Evolutionary conservation across 805 yeast species (phyloP).

Genomic region (Candida parachauliodes): DNA sequence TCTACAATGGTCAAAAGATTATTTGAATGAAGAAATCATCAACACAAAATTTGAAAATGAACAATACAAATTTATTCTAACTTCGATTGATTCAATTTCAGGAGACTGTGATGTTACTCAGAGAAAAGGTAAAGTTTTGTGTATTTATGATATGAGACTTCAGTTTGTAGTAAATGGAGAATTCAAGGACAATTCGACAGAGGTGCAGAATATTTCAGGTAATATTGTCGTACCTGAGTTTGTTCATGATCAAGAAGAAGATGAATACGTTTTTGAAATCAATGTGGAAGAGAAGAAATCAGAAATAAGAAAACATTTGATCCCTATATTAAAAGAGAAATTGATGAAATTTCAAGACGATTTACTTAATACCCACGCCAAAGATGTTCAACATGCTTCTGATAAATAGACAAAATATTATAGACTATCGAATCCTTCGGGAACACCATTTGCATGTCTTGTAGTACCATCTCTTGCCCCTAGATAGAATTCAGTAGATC

Average conservation of each 20-base stretch:
- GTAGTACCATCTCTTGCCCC: conserved; percentile 51
- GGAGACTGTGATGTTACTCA: conserved; percentile 86
- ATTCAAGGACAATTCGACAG: conserved; percentile 27
- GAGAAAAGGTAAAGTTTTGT: conserved; percentile 75
- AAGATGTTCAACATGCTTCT: conserved; percentile 55
- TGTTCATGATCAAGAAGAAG: conserved; percentile 72
- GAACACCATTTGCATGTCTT: conserved; percentile 80
- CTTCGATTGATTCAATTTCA: conserved; percentile 37
- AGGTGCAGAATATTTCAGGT: conserved; percentile 27
- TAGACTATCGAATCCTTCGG: conserved; percentile 64
- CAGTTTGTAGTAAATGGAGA: conserved; percentile 43
- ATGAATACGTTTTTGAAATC: conserved; percentile 53
- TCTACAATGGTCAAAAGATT: conserved; percentile 57
- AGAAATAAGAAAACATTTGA: conserved; percentile 44
- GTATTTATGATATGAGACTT: conserved; percentile 66
- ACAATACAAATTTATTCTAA: conserved; percentile 24
- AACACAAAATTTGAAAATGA: conserved; percentile 26
- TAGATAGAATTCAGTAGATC: conserved; percentile 38
- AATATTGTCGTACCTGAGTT: conserved; percentile 59
- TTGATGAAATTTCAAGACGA: conserved; percentile 61
- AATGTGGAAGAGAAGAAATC: conserved; percentile 34
- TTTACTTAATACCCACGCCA: conserved; percentile 57
- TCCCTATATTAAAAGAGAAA: conserved; percentile 49
- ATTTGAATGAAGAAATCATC: conserved; percentile 40
- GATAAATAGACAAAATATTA: conserved; percentile 10